phyloP scores from a whole-genome alignment of 2,329 filamentous ascomycete species.

The Endocalyx cinctus region DNA sequence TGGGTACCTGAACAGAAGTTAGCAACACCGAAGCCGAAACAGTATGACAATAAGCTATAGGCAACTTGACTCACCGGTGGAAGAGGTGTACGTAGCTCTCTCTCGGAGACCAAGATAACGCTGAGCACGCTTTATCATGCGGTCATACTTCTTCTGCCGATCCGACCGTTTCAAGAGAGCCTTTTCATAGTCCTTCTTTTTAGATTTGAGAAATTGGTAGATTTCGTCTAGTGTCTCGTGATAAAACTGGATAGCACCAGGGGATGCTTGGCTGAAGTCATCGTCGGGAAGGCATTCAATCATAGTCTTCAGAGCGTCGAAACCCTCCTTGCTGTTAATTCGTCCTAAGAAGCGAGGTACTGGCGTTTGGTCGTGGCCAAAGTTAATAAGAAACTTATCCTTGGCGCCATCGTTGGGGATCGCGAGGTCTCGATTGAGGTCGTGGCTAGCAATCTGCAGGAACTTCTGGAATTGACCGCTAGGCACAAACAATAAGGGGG shows the following conservation, averaged over 20 bases:
- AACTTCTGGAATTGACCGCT: conserved; percentile 61
- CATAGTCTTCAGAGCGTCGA: conserved; percentile 24
- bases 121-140: conserved; percentile 60
- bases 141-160: conserved; percentile 47
- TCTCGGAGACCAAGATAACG: conserved; percentile 64
- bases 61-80: conserved; percentile 10
- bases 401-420: conserved; percentile 52
- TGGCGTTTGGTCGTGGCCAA: conserved; percentile 55
- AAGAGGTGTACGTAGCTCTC: neutral
- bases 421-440: conserved; percentile 47
- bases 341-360: conserved; percentile 64
- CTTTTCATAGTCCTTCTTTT: conserved; percentile 40
- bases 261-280: conserved; percentile 29
- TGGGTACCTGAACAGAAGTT: conserved; percentile 6
- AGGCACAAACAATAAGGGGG: conserved; percentile 63
- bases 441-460: conserved; percentile 59
- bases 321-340: conserved; percentile 37
- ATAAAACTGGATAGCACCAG: conserved; percentile 41
- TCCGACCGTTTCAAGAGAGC: conserved; percentile 41
- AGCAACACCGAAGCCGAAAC: too few relatives aligned
- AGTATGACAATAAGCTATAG: too few relatives aligned
- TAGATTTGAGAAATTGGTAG: conserved; percentile 44
- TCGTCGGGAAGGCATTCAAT: conserved; percentile 35
- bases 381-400: conserved; percentile 56
- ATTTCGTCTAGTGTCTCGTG: conserved; percentile 48